These are phyloP conservation scores for Coniochaeta sp. DNA, from an alignment of 2,329 filamentous ascomycete species.

Conservation along the genomic window DNA sequence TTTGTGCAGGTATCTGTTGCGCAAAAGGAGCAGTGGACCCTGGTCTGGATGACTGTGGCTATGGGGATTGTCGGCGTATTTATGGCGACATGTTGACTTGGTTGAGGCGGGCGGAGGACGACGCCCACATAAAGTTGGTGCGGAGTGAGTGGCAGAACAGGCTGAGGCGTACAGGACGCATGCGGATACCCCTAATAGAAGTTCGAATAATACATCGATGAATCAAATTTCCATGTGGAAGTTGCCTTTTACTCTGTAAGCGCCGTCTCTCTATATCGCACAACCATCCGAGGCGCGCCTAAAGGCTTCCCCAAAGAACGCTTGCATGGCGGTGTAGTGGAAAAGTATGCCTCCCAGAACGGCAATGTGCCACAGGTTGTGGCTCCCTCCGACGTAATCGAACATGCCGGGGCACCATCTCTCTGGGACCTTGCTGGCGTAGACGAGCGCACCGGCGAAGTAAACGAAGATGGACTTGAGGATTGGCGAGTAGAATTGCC, in stretches of 20 bases:
- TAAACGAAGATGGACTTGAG: conserved; percentile 83
- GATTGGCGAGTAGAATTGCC: conserved; percentile 83
- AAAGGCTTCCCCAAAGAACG: conserved; percentile 80
- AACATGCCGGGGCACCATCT: conserved; percentile 89
- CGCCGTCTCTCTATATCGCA: conserved; percentile 36
- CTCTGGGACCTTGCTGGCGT: conserved; percentile 88
- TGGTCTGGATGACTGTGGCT: conserved; percentile 15
- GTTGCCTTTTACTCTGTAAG: not conserved
- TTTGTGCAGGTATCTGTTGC: conserved; percentile 8
- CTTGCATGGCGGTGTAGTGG: conserved; percentile 93
- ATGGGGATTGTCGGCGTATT: conserved; percentile 17
- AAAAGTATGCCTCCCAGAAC: conserved; percentile 95
- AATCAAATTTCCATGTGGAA: not conserved
- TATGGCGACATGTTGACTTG: conserved; percentile 17
- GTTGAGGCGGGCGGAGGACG: not conserved
- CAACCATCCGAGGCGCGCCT: conserved; percentile 55
- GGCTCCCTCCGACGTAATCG: conserved; percentile 89
- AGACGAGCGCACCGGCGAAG: conserved; percentile 73
- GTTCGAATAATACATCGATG: not conserved
- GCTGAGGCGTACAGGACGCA: not conserved
- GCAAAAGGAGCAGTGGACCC: conserved; percentile 14
- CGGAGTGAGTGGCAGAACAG: not conserved
- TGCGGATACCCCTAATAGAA: not conserved
- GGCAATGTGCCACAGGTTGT: conserved; percentile 96
- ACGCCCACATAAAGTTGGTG: not conserved